Percentiles rank a stretch among this genome's conserved stretches.
Conservation (phyloP, 1,284 basidiomycete species). For the Paramarasmius palmivorus region DNA sequence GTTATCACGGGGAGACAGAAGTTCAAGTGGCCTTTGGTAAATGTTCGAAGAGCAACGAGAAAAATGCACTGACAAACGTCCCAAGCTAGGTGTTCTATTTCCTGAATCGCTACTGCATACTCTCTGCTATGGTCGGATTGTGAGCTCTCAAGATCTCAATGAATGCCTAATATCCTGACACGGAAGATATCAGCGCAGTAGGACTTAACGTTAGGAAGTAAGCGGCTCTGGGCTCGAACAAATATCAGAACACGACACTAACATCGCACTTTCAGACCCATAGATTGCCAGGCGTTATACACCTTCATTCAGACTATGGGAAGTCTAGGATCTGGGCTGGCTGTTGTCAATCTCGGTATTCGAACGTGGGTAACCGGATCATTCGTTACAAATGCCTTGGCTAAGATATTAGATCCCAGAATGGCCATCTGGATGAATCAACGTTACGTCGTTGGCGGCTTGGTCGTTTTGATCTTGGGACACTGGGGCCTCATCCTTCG, state of each 20-base stretch:
- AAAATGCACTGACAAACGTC: background rate
- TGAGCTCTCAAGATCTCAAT: constrained; percentile 30
- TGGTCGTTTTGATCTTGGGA: constrained; percentile 62
- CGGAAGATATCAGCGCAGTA: background rate
- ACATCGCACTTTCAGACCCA: background rate
- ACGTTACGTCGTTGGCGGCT: constrained; percentile 49
- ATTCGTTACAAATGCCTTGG: too few relatives aligned
- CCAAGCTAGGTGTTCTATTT: constrained; percentile 66
- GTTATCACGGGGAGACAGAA: constrained; percentile 56
- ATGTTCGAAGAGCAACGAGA: background rate
- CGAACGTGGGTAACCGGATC: constrained; percentile 44
- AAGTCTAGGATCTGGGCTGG: constrained; percentile 71
- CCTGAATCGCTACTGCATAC: constrained; percentile 64
- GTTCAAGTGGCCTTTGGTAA: constrained; percentile 65
- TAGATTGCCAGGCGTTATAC: constrained; percentile 68
- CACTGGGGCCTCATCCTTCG: constrained; percentile 77
- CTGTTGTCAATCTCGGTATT: constrained; percentile 74
- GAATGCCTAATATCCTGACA: background rate
- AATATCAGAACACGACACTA: background rate
- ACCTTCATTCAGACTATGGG: constrained; percentile 73
- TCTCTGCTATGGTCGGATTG: constrained; percentile 73
- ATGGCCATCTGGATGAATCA: constrained; percentile 24
- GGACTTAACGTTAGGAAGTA: background rate
- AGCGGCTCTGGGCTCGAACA: background rate
- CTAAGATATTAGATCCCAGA: constrained; percentile 64